Conservation (phyloP, 371 early-diverging fungal species). For the Saksenaea oblongispora region DNA sequence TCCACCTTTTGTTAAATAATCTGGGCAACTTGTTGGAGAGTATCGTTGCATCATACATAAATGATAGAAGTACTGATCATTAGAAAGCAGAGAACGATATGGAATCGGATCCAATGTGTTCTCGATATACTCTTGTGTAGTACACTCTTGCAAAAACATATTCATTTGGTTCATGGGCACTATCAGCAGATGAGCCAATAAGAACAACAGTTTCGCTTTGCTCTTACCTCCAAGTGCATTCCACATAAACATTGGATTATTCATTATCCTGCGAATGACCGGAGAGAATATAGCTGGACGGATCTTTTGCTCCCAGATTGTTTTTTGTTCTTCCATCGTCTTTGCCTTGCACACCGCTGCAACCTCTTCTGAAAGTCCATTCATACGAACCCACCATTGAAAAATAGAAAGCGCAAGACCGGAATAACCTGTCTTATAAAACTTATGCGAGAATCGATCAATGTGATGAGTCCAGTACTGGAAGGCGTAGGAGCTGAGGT, state of each 20-base stretch:
- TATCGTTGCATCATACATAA: conserved; percentile 74
- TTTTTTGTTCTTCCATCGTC: conserved; percentile 62
- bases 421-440: conserved; percentile 86
- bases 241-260: conserved; percentile 86
- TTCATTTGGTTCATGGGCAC: conserved; percentile 90
- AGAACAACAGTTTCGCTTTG: neutral
- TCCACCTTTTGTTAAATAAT: conserved; percentile 73
- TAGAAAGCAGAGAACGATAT: conserved; percentile 55
- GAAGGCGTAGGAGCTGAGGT: conserved; percentile 73
- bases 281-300: conserved; percentile 67
- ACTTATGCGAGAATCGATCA: conserved; percentile 59
- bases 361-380: conserved; percentile 62
- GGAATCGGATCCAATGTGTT: conserved; percentile 85
- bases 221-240: conserved; percentile 72
- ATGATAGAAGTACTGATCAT: conserved; percentile 86
- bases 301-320: conserved; percentile 66
- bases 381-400: conserved; percentile 62
- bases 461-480: conserved; percentile 79
- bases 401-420: conserved; percentile 76
- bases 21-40: conserved; percentile 65
- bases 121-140: conserved; percentile 76
- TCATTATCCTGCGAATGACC: conserved; percentile 63
- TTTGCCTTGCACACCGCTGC: conserved; percentile 58
- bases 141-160: conserved; percentile 80
- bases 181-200: conserved; percentile 5